These are phyloP conservation scores for Candida taoyuanica DNA, from an alignment of 805 yeast genomes.

Conservation along the genomic window DNA sequence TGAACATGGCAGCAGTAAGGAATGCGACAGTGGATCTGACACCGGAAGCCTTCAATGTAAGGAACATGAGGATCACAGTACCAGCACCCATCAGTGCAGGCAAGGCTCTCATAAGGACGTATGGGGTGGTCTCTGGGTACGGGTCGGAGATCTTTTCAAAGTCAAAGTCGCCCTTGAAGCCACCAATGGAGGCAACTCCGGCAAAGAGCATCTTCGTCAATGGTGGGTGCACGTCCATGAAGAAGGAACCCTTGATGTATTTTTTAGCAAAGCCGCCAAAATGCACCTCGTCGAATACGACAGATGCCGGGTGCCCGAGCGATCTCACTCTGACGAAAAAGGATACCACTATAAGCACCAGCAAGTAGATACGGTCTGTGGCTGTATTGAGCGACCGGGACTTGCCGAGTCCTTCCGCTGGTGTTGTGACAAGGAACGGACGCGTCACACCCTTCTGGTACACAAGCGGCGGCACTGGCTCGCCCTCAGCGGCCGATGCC, in stretches of 20 bases:
- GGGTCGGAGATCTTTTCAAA: conserved; percentile 63
- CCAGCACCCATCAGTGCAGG: conserved; percentile 66
- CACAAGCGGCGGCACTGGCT: conserved; percentile 42
- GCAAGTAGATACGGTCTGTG: conserved; percentile 38
- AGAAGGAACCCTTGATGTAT: conserved; percentile 61
- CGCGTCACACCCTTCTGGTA: conserved; percentile 48
- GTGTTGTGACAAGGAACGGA: conserved; percentile 49
- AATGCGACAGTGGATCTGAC: conserved; percentile 62
- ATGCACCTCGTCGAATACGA: conserved; percentile 90
- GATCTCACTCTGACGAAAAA: conserved; percentile 54
- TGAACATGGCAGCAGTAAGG: conserved; percentile 47
- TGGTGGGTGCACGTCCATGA: conserved; percentile 80
- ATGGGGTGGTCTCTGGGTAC: conserved; percentile 57
- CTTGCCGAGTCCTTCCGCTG: conserved; percentile 36
- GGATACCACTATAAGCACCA: conserved; percentile 46
- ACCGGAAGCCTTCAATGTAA: conserved; percentile 70
- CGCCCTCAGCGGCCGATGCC: conserved; percentile 12
- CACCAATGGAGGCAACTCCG: conserved; percentile 60
- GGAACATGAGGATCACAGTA: conserved; percentile 59
- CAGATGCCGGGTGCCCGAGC: conserved; percentile 67
- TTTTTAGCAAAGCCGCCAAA: conserved; percentile 95
- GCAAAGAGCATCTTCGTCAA: conserved; percentile 73
- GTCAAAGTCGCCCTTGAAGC: conserved; percentile 66
- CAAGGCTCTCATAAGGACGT: conserved; percentile 62
- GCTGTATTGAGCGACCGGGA: conserved; percentile 36